A percentile compares a stretch with the other conserved stretches of the same genome.
Conservation (phyloP, 768 basidiomycete genomes). For the Chalciporus sphaerocephalus region DNA sequence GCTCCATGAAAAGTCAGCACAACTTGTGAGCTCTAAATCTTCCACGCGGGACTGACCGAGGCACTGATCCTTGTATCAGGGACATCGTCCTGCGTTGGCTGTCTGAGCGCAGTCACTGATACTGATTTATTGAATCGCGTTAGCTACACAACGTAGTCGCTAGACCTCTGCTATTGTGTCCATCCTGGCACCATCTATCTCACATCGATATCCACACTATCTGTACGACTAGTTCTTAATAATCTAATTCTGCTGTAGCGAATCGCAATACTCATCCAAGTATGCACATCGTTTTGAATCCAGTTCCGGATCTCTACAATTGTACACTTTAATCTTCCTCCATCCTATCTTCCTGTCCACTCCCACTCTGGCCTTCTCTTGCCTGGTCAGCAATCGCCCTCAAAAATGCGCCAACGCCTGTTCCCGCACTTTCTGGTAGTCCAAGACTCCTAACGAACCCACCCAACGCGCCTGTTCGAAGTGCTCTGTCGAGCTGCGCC, state of each 20-base stretch:
- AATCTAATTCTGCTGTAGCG: neutral
- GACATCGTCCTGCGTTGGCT: constrained; percentile 91
- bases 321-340: constrained; percentile 65
- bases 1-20: constrained; percentile 94
- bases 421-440: constrained; percentile 80
- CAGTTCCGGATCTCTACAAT: neutral
- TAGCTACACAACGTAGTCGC: neutral
- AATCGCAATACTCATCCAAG: neutral
- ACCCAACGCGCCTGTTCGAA: constrained; percentile 75
- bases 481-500: constrained; percentile 75
- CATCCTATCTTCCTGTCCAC: constrained; percentile 52
- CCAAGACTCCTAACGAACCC: constrained; percentile 75
- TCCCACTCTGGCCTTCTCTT: constrained; percentile 34
- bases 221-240: constrained; percentile 1
- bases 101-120: constrained; percentile 64
- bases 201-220: neutral
- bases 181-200: neutral
- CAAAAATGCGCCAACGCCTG: constrained; percentile 73
- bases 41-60: neutral
- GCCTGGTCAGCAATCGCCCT: constrained; percentile 77
- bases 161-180: neutral
- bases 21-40: constrained; percentile 58
- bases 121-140: neutral
- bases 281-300: neutral
- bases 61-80: constrained; percentile 31